Evolutionary conservation across 805 yeast genomes (phyloP), one percentile per base, ranked within the genome.

Genomic region (Blastobotrys attinorum): DNA sequence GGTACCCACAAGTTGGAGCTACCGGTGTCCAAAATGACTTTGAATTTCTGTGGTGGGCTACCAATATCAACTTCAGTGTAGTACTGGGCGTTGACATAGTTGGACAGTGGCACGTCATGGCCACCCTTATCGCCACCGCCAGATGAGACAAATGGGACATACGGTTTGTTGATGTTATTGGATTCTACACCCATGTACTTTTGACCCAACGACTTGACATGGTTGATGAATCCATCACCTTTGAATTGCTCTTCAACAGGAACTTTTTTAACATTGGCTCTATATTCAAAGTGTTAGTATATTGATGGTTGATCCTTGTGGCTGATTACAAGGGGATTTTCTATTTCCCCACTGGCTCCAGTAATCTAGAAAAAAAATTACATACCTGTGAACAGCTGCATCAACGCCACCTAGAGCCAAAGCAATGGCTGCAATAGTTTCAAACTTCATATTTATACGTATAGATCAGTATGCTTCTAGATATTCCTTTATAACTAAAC

Each of bases 1-100:
- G 98, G 98, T 50, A 92, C 87, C 98, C 98, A 92, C 69, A 92
- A 73, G 67, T 92, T 92, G 37, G 97, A 84, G 37, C 96, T 85
- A 33, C 98, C 98, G 21, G 98, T 90, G 66, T 92, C 98, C 59
- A 92, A 73, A 50, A 92, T 79, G 40, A 92, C 97, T 73, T 90
- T 90, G 69, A 92, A 92, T 15, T 76, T 63, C 71, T 92, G 98
- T 40, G 84, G 86, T 7, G 98, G 98, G 33, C 96, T 83, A 55
- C 98, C 98, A 47, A 92, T 59, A 46, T 79, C 71, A 56, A 92
- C 84, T 60, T 90, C 97, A 36, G 98, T 83, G 64, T 75, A 92
- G 68, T 92, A 90, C 70, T 92, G 98, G 35, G 97, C 97, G 63
- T 92, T 92, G 68, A 86, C 67, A 66, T 90, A 92, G 71, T 92